Evolutionary conservation across 164 flowering plant genomes (phyloP), one percentile per base, ranked within the genome.

Genomic region (Macadamia tetraphylla): DNA sequence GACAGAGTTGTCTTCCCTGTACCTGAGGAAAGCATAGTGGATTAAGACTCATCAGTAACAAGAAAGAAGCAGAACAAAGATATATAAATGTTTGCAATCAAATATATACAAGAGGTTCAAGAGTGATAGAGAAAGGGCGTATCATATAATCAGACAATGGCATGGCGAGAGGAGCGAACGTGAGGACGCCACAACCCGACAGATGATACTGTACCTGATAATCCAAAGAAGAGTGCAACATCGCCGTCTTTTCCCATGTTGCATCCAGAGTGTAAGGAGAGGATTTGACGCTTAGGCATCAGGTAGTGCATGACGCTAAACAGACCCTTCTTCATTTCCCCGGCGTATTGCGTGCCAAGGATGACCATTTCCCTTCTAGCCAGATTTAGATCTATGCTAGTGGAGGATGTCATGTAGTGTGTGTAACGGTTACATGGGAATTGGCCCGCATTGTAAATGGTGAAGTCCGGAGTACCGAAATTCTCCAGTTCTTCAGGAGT

Each of bases 281-380:
- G 97, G 81, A 95, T 92, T 71, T 80, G 81, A 62, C 97, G 95
- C 83, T 84, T 88, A 72, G 99, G 99, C 99, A 95, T 95, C 87
- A 95, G 97, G 80, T 90, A 92, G 75, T 92, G 99, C 99, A 95
- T 95, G 0, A 95, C 81, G 74, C 99, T 70, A 82, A 95, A 95
- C 32, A 95, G 79, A 57, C 99, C 99, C 75, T 95, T 95, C 92
- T 95, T 95, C 99, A 91, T 95, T 83, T 95, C 99, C 77, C 99
- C 99, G 69, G 99, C 99, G 75, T 92, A 95, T 68, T 89, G 97
- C 1, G 99, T 92, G 73, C 99, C 99, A 67, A 95, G 94, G 82
- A 95, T 95, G 77, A 95, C 98, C 98, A 95, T 95, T 79, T 95
- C 99, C 82, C 78, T 89, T 74, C 98, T 87, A 76, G 86, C 85